Evolutionary conservation across 148 eudicot genomes (phyloP).

Genomic region (Camellia japonica): DNA sequence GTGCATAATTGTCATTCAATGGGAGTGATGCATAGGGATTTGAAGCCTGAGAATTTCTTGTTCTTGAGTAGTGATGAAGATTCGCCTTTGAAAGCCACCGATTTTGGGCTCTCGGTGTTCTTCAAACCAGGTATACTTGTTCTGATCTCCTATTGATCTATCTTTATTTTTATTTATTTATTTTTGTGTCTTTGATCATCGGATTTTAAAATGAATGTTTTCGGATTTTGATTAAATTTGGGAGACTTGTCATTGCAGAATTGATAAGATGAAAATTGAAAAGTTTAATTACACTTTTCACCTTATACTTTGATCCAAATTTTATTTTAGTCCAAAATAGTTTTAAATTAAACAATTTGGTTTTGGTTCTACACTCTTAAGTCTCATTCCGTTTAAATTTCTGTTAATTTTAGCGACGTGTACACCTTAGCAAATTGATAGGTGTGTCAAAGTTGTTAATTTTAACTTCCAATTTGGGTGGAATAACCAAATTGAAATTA

Average conservation of each 20-base stretch:
- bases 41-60: conserved; percentile 92
- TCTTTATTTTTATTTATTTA: not conserved
- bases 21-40: conserved; percentile 95
- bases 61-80: conserved; percentile 52
- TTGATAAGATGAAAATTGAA: not conserved
- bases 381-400: no score
- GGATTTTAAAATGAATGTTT: no score
- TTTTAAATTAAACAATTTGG: no score
- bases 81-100: conserved; percentile 90
- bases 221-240: no score
- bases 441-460: no score
- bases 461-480: no score
- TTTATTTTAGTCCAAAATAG: not conserved
- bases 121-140: conserved; percentile 58
- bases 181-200: no score
- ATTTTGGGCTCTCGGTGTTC: conserved; percentile 85
- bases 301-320: no score
- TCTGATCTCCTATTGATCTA: not conserved
- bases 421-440: no score
- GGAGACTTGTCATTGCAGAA: not conserved
- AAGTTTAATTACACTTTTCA: not conserved
- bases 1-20: conserved; percentile 83
- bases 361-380: no score
- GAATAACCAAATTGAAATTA: no score
- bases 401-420: no score